Base-by-base conservation (phyloP, 805 yeast genomes). In the Yarrowia deformans region DNA sequence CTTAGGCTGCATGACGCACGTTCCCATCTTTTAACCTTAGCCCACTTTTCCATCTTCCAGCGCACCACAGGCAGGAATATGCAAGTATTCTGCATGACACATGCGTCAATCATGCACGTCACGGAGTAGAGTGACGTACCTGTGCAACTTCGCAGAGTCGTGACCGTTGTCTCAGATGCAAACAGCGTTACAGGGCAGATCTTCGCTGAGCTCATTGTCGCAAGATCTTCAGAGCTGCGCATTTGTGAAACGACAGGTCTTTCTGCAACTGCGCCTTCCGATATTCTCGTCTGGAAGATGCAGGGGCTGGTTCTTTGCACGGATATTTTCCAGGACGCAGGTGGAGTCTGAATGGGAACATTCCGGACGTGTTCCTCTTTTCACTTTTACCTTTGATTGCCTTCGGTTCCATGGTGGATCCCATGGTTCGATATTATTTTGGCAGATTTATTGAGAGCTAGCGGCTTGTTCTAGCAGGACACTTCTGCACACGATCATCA, bases 31-130 rank as follows among this genome's bases (percentile, higher is more conserved):
- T 35, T 54, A 54, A 54, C 34, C 12, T 54, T 37, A 9, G 54
- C 18, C 39, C 54, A 32, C 54, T 49, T 49, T 48, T 49, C 10
- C 8, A 10, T 49, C 39, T 49, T 49, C 54, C n/a, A 49, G 54
- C 54, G 54, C 54, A 49, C 39, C 19, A 32, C 14, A 49, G 19
- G 54, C 18, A 40, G 8, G 56, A 8, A 50, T 50, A n/a, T 50
- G 56, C 40, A 50, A 35, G 14, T 7, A 6, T 1, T 8, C 14
- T 49, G 54, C 54, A 32, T 49, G 39, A 8, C 39, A 32, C 6
- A 49, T n/a, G 54, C 19, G 29, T 39, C 3, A 3, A 16, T 16
- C 6, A 14, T 40, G 45, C 45, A 40, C 45, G 18, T 40, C 45
- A 7, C 10, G 16, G 12, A 13, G 16, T 10, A 8, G 45, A 40